These are phyloP conservation scores for Amoebophrya sp. DNA, from an alignment of 169 alveolate genomes.

Conservation along the genomic window DNA sequence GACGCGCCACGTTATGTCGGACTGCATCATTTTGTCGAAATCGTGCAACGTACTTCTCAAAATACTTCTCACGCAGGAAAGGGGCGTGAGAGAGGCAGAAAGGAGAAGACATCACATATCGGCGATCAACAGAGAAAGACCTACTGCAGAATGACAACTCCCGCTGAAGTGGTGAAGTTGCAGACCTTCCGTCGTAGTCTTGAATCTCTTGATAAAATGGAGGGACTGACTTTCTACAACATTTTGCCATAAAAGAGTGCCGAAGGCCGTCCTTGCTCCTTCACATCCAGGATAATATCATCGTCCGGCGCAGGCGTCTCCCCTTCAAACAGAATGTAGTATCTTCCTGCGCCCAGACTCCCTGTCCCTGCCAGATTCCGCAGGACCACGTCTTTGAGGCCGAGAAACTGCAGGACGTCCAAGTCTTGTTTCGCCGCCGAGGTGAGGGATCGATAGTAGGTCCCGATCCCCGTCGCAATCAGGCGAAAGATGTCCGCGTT, in stretches of 20 bases:
- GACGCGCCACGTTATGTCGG: background rate
- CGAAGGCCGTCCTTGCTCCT: background rate
- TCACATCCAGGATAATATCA: background rate
- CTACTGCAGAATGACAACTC: no score
- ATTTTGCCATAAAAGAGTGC: no score
- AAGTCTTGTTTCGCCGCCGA: background rate
- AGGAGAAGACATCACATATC: no score
- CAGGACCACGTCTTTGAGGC: background rate
- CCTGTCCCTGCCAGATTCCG: background rate
- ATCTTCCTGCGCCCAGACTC: background rate
- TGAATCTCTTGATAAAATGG: no score
- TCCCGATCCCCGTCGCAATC: background rate
- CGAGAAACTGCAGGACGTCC: background rate
- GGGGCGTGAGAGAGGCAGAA: no score
- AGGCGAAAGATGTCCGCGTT: no score
- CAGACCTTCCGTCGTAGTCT: no score
- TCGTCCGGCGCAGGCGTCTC: background rate
- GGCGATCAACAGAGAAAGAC: no score
- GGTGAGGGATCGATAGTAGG: background rate
- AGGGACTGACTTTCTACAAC: no score
- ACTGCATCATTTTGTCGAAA: background rate
- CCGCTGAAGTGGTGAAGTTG: no score
- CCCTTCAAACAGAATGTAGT: background rate
- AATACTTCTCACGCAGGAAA: no score
- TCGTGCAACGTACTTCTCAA: background rate